Base-by-base conservation (phyloP, 2,329 filamentous ascomycete genomes). In the Pseudocercospora pini-densiflorae region DNA sequence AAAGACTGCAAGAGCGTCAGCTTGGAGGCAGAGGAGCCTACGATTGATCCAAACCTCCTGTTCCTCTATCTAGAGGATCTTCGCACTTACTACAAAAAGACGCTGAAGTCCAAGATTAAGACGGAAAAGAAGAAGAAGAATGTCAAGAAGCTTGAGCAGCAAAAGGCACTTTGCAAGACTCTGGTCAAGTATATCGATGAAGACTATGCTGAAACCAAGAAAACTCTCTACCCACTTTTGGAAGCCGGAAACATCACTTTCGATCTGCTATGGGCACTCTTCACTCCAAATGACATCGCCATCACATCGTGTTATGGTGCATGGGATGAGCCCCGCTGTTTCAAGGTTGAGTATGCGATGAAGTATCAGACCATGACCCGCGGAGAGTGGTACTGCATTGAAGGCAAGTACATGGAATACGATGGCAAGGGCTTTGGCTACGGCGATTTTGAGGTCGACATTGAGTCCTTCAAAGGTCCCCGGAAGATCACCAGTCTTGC, bases 361-460 rank as follows among this genome's bases (percentile, higher is more conserved):
- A 92, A 92, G 71, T 89, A 92, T 59, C 82, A 79, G 51, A 88
- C 85, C 40, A 88, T 94, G 73, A 85, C 91, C 75, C 89, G 88
- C 70, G 92, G 92, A 3, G 86, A 89, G 19, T 94, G 87, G 80
- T 96, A 94, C 79, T 87, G 84, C 70, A 84, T 97, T 14, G 90
- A 94, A 71, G 92, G 90, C 23, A 80, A 85, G 77, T 97, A 95
- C 72, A 86, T 97, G 27, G 93, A 97, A 74, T 97, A 93, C 68
- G 92, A 97, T 72, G 94, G 93, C 64, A 96, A 96, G 76, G 85
- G 87, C 6, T 96, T 94, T 75, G 93, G 93, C 2, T 89, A 90
- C 73, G 92, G 91, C 16, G 88, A 83, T 59, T 87, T 92, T 74
- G 83, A 87, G 10, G 86, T 89, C 43, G 88, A 93, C 59, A 88